Percentiles rank a stretch among this genome's conserved stretches.
Evolutionary conservation across 176 grass and related monocot genomes (phyloP).

Genomic region (Leersia perrieri): DNA sequence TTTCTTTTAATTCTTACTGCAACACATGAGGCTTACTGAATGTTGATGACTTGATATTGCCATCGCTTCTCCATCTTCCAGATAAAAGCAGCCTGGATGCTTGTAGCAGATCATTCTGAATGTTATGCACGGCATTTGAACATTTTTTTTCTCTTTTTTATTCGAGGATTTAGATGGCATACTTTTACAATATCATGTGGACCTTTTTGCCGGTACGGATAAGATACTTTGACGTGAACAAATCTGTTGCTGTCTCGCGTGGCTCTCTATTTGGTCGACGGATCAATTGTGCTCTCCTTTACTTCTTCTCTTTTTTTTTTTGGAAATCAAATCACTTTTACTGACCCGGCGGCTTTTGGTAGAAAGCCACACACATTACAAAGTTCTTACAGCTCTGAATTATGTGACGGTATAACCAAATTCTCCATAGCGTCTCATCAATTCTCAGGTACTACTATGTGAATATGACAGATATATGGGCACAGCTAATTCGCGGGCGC

Average conservation of each 20-base stretch:
- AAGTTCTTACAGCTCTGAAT: too few species aligned
- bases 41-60: background rate
- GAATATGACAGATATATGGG: background rate
- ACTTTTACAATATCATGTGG: constrained; percentile 39
- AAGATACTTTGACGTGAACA: constrained; percentile 14
- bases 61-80: background rate
- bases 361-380: too few species aligned
- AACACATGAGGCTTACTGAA: background rate
- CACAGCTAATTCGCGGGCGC: too few species aligned
- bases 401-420: background rate
- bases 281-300: background rate
- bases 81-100: background rate
- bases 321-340: too few species aligned
- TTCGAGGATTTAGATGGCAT: background rate
- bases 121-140: background rate
- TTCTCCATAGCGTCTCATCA: background rate
- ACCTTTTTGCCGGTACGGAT: background rate
- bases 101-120: constrained; percentile 1
- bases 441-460: background rate
- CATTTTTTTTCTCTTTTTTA: background rate
- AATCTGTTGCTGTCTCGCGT: background rate
- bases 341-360: too few species aligned
- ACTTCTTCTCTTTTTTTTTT: too few species aligned
- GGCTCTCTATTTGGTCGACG: background rate
- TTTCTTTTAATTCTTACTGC: background rate